Base-by-base conservation (phyloP, 225 moss, liverwort and hornwort species). In the Anthoceros angustus region DNA sequence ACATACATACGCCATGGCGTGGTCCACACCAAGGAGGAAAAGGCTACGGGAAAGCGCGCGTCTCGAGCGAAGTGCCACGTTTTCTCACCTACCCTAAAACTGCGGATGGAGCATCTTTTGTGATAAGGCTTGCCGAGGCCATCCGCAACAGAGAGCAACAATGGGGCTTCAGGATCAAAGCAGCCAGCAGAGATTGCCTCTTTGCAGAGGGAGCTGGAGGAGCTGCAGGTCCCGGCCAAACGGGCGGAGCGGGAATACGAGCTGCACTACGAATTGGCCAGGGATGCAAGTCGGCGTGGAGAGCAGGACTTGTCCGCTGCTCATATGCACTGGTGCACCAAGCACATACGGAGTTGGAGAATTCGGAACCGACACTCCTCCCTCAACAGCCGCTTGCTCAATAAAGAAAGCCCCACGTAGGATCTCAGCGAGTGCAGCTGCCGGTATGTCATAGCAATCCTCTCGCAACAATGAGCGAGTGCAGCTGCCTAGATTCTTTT, bases 251-350 rank as follows among this genome's bases (percentile, higher is more conserved):
- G 55, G 14, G 55, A 55, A 0, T 55, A 55, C 23, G 55, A 55
- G 55, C 55, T 55, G 18, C 55, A 55, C 55, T 55, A 55, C 55
- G 55, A 55, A 20, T 55, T 55, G 55, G 55, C 55, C n/a, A 55
- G 55, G 14, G 55, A 55, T 55, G 55, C 55, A 15, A 55, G 55
- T 15, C 55, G 55, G 55, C 55, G 55, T 55, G 55, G 55, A 20
- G 55, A 55, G 8, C 55, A 55, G 0, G 55, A 55, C 8, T 55
- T 55, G 14, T 55, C 55, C 55, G 23, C 12, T 20, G 55, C 55
- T 4, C 55, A 55, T 23, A 55, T 55, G 55, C 5, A 55, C 2
- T 55, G 5, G 55, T 55, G 55, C 55, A 55, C 55, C 55, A 55
- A 55, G 55, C 55, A 0, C 55, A 55, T 15, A 7, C 6, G 55